phyloP scores from a whole-genome alignment of 2,329 filamentous ascomycete species.

The Salinomyces thailandicus region DNA sequence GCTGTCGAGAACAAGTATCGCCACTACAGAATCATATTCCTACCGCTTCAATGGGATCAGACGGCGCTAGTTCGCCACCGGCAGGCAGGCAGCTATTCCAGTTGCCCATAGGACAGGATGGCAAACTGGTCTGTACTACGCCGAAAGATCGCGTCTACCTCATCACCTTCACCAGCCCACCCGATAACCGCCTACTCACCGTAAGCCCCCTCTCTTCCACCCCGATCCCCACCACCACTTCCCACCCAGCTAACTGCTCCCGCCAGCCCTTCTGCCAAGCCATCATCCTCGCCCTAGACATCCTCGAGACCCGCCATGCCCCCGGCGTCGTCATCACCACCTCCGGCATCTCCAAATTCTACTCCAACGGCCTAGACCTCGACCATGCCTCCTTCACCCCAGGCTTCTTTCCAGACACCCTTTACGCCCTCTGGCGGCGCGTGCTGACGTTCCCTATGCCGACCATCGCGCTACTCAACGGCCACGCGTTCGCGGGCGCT shows the following conservation, averaged over 20 bases:
- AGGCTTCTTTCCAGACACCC: conserved; percentile 47
- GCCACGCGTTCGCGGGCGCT: conserved; percentile 73
- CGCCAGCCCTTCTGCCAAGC: conserved; percentile 49
- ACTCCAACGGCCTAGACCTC: conserved; percentile 58
- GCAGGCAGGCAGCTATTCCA: conserved; percentile 17
- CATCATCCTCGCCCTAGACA: conserved; percentile 61
- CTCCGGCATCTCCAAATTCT: conserved; percentile 65
- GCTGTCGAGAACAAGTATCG: no score
- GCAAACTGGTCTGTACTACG: conserved; percentile 51
- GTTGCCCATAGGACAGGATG: conserved; percentile 19
- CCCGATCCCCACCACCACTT: no score
- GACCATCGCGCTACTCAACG: conserved; percentile 67
- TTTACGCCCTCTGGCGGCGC: conserved; percentile 56
- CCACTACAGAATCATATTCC: no score
- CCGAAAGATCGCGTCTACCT: conserved; percentile 57
- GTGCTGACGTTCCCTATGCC: conserved; percentile 69
- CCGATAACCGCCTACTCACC: conserved; percentile 66
- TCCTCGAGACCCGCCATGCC: conserved; percentile 56
- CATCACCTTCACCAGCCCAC: conserved; percentile 58
- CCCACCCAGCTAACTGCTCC: no score
- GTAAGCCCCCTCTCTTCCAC: conserved; percentile 15
- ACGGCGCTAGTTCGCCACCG: background rate
- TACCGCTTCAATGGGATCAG: background rate
- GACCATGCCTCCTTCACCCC: conserved; percentile 51
- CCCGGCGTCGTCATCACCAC: conserved; percentile 71